Base-by-base conservation (phyloP, 176 grass and related monocot genomes). In the Canna indica region DNA sequence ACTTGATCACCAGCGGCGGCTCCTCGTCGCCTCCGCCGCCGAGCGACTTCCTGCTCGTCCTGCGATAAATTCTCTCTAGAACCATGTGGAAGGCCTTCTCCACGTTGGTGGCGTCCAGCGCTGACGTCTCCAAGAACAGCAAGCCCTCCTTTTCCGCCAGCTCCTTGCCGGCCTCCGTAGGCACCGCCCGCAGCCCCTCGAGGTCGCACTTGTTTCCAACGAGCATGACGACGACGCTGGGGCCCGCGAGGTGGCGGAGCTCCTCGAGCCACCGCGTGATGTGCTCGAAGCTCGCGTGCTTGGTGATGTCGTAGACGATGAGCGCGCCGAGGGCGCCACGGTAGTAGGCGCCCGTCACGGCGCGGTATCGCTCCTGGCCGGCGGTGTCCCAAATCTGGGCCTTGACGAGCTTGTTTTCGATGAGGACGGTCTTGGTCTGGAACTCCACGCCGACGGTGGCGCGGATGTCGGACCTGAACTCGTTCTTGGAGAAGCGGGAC, bases 311-410 rank as follows among this genome's bases (percentile, higher is more conserved):
- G 24, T 68, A 68, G n/a, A 68, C n/a, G 36, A 68, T 27, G 65
- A 68, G 65, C 36, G 65, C 65, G 8, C 38, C 65, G 4, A 68
- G n/a, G 1, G 65, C 65, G 3, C 65, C 65, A 13, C 66, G 66
- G n/a, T 68, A 46, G 39, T 68, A 68, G 39, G 66, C 39, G 66
- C 24, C 26, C 38, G 66, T 68, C 10, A 60, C 58, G 24, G 58
- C 58, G 10, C 58, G 58, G 58, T 60, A 60, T 11, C 58, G 27
- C 75, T 96, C 91, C 80, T 95, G 91, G 0, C 91, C 91, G 7
- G 91, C 91, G 58, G 91, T 95, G 83, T 95, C 91, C 91, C 91
- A 95, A 78, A 95, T 95, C 87, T 95, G 91, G 76, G 91, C 82
- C 85, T 88, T 95, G 85, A 95, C 15, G 58, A 30, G 25, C 12